Evolutionary conservation across 176 grass and related monocot species (phyloP).

Genomic region (Secale cereale): DNA sequence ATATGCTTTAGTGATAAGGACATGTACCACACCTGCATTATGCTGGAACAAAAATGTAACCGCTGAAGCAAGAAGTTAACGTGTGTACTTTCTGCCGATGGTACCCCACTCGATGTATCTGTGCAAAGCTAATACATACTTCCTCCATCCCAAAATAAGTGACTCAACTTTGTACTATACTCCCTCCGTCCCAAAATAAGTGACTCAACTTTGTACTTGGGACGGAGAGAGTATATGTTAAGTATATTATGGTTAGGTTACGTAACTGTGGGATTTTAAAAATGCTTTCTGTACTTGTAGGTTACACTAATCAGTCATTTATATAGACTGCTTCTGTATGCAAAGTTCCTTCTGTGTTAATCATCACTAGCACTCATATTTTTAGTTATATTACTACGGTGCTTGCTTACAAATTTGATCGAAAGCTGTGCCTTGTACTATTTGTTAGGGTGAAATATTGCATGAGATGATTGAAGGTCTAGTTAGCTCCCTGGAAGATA

Average conservation of each 20-base stretch:
- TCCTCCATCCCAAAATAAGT: too few species aligned
- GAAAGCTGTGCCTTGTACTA: background rate
- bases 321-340: background rate
- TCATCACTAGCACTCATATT: background rate
- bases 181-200: too few species aligned
- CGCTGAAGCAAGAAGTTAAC: background rate
- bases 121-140: too few species aligned
- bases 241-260: background rate
- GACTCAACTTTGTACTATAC: too few species aligned
- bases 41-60: background rate
- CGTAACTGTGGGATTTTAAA: background rate
- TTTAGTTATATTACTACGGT: background rate
- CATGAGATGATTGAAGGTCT: constrained; percentile 60
- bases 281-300: background rate
- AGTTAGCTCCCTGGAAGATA: constrained; percentile 49
- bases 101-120: background rate
- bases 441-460: constrained; percentile 61
- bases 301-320: background rate
- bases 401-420: background rate
- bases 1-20: background rate
- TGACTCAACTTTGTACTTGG: too few species aligned
- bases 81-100: background rate
- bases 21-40: background rate
- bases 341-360: background rate
- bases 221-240: background rate